These are phyloP conservation scores for Ascochyta clinopodiicola DNA, from an alignment of 2,329 filamentous ascomycete genomes.

Conservation along the genomic window DNA sequence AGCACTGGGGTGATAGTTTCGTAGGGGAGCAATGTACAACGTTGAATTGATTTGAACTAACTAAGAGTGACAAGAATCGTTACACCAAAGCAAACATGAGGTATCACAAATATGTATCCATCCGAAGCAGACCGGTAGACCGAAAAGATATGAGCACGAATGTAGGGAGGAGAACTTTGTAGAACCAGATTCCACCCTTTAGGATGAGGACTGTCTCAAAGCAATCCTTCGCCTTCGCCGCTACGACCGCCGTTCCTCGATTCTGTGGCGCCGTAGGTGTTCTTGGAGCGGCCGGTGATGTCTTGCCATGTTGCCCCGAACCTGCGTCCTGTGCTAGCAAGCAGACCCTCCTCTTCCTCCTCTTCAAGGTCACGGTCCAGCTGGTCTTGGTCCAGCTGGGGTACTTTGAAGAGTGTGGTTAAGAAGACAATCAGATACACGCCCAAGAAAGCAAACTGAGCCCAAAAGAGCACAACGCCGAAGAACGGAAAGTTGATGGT, in stretches of 20 bases:
- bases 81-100: not conserved
- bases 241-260: conserved; percentile 29
- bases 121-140: not conserved
- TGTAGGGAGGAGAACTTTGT: too few relatives aligned
- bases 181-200: not conserved
- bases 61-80: not conserved
- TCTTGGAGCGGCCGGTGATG: conserved; percentile 67
- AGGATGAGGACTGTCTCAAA: not conserved
- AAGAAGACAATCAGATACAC: conserved; percentile 83
- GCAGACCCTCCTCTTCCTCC: conserved; percentile 89
- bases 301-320: conserved; percentile 91
- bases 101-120: conserved; percentile 9
- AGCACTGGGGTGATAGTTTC: not conserved
- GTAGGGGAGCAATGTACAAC: not conserved
- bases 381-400: conserved; percentile 75
- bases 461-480: conserved; percentile 92
- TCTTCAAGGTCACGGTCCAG: conserved; percentile 88
- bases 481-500: conserved; percentile 96
- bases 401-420: conserved; percentile 79
- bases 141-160: too few relatives aligned
- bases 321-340: conserved; percentile 81
- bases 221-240: conserved; percentile 8
- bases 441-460: conserved; percentile 87
- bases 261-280: conserved; percentile 42
- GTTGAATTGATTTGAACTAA: not conserved